phyloP scores from a whole-genome alignment of 352 stramenopile genomes.

The Pythium myriotylum region DNA sequence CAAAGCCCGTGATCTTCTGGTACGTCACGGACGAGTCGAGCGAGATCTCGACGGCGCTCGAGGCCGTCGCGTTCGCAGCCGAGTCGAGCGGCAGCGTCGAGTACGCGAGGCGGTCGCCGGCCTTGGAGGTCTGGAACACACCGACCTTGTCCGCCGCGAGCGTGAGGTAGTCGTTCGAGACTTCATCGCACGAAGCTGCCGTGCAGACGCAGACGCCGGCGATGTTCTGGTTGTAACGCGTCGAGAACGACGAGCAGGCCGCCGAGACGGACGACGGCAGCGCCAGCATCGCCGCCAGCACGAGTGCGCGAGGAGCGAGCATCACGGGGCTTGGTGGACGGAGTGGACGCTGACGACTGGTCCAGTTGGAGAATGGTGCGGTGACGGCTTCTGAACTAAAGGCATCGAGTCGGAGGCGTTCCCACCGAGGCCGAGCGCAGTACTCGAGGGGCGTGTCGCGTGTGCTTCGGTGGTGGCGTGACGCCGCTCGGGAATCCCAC shows the following conservation, averaged over 20 bases:
- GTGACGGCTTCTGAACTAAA: background rate
- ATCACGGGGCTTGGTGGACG: background rate
- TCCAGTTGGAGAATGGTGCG: background rate
- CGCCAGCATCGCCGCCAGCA: background rate
- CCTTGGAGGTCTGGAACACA: constrained; percentile 49
- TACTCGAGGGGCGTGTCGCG: too few relatives aligned
- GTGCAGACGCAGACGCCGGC: constrained; percentile 66
- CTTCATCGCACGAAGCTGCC: constrained; percentile 44
- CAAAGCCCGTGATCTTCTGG: constrained; percentile 89
- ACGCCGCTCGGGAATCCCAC: background rate
- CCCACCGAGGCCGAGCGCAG: too few relatives aligned
- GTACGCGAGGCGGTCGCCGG: constrained; percentile 50
- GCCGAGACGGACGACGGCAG: background rate
- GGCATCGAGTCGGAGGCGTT: background rate
- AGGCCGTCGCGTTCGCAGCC: too few relatives aligned
- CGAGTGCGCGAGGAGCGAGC: background rate
- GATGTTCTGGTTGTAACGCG: constrained; percentile 41
- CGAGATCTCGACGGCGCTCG: constrained; percentile 31
- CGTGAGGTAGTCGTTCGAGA: constrained; percentile 49
- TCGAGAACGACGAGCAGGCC: constrained; percentile 36
- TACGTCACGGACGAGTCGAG: constrained; percentile 56
- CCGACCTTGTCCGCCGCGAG: constrained; percentile 37
- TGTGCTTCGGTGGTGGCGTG: background rate
- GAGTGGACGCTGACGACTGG: background rate
- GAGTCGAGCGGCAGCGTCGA: constrained; percentile 20